Evolutionary conservation across 345 rosid genomes (phyloP), one percentile per base, ranked within the genome.

Genomic region (Luvunga scandens): DNA sequence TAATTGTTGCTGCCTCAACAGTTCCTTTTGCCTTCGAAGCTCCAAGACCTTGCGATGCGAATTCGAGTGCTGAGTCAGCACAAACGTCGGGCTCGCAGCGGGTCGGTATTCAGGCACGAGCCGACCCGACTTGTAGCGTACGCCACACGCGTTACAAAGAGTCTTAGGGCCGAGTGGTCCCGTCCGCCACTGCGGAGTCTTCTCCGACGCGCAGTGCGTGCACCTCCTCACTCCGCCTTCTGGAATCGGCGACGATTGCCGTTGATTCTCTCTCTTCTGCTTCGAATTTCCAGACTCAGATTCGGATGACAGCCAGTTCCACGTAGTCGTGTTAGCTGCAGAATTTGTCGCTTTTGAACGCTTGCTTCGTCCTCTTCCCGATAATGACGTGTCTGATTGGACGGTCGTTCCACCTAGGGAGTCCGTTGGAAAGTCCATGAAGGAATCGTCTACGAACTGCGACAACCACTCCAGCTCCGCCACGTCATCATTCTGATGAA

Each of bases 381-480:
- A 70, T 42, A 84, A 82, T 1, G 90, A 80, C 25, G 83, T 24
- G 74, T 85, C 83, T 27, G 89, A 83, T 33, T 42, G 78, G 42
- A 66, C 73, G 70, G 71, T 71, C 2, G 86, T 79, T 71, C 86
- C 90, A 84, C 84, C 31, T 9, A 84, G 55, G 31, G 90, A 82
- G 81, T 84, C 86, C 4, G 84, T 34, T 1, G 94, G 93, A 61
- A 82, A 87, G 66, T 89, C 92, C 50, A 83, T 56, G 79, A 88
- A 92, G 2, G 95, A 92, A 71, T 92, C 97, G 75, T 94, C 94
- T 0, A 91, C 95, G 83, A 94, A 90, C 64, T 79, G 90, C 19
- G 97, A 92, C 13, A 94, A 83, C 98, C 97, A 92, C 69, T 94
- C 98, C 22, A 94, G 78, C 82, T 94, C 95, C 22, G 98, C 98